phyloP scores from a whole-genome alignment of 2,329 filamentous ascomycete species.

The Zasmidium citrigriseum region DNA sequence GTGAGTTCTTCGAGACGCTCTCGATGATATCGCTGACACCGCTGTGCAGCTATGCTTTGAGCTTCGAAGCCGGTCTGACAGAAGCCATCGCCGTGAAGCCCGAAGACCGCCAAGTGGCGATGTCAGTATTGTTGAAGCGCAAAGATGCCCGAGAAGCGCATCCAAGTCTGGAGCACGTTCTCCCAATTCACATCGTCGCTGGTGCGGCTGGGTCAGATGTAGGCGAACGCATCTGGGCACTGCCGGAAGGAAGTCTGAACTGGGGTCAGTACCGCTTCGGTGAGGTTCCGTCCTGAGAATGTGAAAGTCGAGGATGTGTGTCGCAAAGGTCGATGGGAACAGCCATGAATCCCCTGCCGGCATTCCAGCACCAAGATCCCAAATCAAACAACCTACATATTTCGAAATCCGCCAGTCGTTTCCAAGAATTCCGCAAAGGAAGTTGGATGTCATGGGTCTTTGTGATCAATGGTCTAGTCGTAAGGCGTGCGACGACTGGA shows the following conservation, averaged over 20 bases:
- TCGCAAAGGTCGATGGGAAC: too few species aligned
- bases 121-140: conserved; percentile 21
- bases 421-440: too few species aligned
- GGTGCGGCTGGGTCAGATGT: conserved; percentile 21
- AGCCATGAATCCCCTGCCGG: too few species aligned
- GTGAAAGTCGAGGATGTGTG: too few species aligned
- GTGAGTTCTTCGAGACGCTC: not conserved
- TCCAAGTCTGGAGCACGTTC: conserved; percentile 59
- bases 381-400: too few species aligned
- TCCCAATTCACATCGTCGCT: conserved; percentile 53
- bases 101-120: conserved; percentile 15
- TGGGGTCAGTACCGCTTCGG: conserved; percentile 28
- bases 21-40: conserved; percentile 17
- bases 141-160: conserved; percentile 58
- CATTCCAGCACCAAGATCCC: too few species aligned
- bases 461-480: too few species aligned
- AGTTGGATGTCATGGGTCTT: too few species aligned
- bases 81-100: conserved; percentile 16
- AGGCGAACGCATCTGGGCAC: conserved; percentile 21
- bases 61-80: conserved; percentile 14
- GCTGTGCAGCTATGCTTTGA: conserved; percentile 20
- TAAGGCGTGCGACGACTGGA: too few species aligned
- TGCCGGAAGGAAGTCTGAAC: conserved; percentile 24
- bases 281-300: too few species aligned
- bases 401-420: too few species aligned